These are phyloP conservation scores for Suillus plorans DNA, from an alignment of 768 basidiomycete species.

Conservation along the genomic window DNA sequence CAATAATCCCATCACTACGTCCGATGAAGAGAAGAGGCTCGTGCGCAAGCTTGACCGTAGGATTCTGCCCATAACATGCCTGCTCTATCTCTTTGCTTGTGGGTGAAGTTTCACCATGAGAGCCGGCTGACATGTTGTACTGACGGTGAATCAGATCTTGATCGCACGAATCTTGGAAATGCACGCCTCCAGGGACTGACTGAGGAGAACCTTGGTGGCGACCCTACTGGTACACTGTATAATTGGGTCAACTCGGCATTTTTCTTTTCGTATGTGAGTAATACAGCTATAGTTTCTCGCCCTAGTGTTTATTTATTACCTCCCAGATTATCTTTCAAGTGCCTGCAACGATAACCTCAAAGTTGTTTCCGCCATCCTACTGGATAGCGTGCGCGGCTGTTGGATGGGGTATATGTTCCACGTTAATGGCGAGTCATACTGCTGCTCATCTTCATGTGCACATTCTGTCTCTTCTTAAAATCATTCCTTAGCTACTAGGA, in stretches of 20 bases:
- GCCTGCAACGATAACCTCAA: constrained; percentile 64
- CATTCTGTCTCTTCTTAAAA: no score
- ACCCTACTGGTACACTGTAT: constrained; percentile 61
- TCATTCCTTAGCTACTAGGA: not conserved
- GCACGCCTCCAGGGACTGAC: constrained; percentile 76
- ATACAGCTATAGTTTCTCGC: not conserved
- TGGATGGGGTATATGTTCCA: constrained; percentile 78
- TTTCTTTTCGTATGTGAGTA: constrained; percentile 73
- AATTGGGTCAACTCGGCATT: constrained; percentile 78
- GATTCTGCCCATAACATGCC: constrained; percentile 55
- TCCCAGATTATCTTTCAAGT: constrained; percentile 66
- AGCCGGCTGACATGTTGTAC: not conserved
- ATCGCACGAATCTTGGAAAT: constrained; percentile 78
- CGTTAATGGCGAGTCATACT: constrained; percentile 53
- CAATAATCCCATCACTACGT: constrained; percentile 20
- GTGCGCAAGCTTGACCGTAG: constrained; percentile 36
- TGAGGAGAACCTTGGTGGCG: constrained; percentile 63
- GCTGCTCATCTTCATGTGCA: not conserved
- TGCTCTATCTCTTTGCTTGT: constrained; percentile 79
- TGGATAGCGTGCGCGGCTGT: constrained; percentile 67
- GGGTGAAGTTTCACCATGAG: constrained; percentile 26
- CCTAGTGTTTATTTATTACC: not conserved
- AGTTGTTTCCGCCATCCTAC: constrained; percentile 63
- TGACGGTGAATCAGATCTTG: constrained; percentile 43
- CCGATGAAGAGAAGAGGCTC: constrained; percentile 35